Percentiles rank a stretch among this genome's conserved stretches.
These are phyloP conservation scores for Pestalotiopsis sp. DNA, from an alignment of 2,329 filamentous ascomycete species.

Conservation along the genomic window DNA sequence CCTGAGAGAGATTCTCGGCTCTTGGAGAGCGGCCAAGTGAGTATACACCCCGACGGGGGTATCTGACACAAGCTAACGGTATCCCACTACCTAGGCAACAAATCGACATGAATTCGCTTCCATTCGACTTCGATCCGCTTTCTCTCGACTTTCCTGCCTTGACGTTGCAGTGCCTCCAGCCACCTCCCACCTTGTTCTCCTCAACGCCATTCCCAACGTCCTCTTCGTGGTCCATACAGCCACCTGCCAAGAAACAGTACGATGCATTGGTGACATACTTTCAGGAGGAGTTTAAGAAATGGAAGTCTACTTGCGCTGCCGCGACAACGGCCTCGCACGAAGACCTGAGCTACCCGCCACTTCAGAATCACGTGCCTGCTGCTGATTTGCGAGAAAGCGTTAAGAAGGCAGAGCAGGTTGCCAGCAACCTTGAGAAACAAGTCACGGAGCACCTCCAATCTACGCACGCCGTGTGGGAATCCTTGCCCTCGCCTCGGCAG, in stretches of 20 bases:
- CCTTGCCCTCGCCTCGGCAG: conserved; percentile 55
- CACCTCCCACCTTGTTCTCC: conserved; percentile 81
- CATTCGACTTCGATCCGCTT: conserved; percentile 81
- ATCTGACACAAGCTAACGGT: background rate
- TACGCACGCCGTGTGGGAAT: conserved; percentile 75
- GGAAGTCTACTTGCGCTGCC: conserved; percentile 55
- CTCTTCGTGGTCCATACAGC: conserved; percentile 78
- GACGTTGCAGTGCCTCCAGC: conserved; percentile 76
- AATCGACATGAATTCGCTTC: conserved; percentile 54
- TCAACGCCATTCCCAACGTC: conserved; percentile 75
- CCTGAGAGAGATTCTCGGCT: conserved; percentile 77
- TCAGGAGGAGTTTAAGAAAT: conserved; percentile 64
- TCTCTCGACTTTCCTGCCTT: conserved; percentile 84
- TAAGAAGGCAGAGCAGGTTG: conserved; percentile 50
- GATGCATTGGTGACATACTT: conserved; percentile 70
- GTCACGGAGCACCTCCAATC: conserved; percentile 75
- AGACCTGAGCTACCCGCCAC: conserved; percentile 50
- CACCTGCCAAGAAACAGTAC: conserved; percentile 72
- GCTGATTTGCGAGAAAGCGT: conserved; percentile 47
- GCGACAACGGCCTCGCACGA: conserved; percentile 51
- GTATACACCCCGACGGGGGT: conserved; percentile 36
- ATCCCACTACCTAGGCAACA: conserved; percentile 47
- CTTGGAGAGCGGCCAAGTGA: conserved; percentile 80
- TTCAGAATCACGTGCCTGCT: conserved; percentile 34
- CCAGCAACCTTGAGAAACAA: conserved; percentile 64